phyloP scores from a whole-genome alignment of 768 basidiomycete species.

The Psilocybe azurescens region DNA sequence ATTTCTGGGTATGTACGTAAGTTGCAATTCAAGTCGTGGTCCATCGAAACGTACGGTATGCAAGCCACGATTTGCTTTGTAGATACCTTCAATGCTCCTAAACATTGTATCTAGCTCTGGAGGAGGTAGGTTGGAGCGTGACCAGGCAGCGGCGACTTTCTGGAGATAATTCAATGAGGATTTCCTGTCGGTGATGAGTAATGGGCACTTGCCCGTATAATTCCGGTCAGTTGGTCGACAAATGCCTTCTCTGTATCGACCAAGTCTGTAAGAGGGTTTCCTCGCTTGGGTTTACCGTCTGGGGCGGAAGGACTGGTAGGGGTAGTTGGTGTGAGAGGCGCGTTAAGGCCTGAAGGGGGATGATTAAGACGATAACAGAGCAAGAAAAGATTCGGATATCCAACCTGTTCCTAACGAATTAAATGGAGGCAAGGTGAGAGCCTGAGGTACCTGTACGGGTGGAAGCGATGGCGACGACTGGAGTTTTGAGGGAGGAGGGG shows the following conservation, averaged over 20 bases:
- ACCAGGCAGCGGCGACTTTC: constrained; percentile 99
- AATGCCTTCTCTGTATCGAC: constrained; percentile 93
- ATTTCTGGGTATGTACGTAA: constrained; percentile 61
- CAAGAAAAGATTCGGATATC: constrained; percentile 13
- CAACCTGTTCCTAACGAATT: constrained; percentile 28
- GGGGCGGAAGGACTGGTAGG: constrained; percentile 31
- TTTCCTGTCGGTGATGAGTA: background rate
- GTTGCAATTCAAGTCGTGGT: constrained; percentile 10
- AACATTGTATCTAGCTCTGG: constrained; percentile 93
- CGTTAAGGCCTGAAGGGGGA: constrained; percentile 27
- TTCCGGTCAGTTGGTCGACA: constrained; percentile 86
- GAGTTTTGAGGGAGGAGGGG: constrained; percentile 18
- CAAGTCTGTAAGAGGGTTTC: constrained; percentile 89
- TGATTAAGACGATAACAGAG: constrained; percentile 8
- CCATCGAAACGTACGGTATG: constrained; percentile 58
- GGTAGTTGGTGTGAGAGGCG: constrained; percentile 41
- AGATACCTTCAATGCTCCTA: constrained; percentile 88
- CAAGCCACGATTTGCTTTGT: constrained; percentile 87
- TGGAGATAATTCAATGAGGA: constrained; percentile 33
- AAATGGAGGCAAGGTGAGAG: constrained; percentile 15
- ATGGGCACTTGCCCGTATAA: constrained; percentile 77
- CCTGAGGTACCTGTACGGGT: constrained; percentile 10
- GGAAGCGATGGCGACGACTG: background rate
- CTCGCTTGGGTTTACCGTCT: constrained; percentile 53
- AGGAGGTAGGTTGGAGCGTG: constrained; percentile 91